These are phyloP conservation scores for Serendipita vermifera DNA, from an alignment of 768 basidiomycete genomes.

Conservation along the genomic window DNA sequence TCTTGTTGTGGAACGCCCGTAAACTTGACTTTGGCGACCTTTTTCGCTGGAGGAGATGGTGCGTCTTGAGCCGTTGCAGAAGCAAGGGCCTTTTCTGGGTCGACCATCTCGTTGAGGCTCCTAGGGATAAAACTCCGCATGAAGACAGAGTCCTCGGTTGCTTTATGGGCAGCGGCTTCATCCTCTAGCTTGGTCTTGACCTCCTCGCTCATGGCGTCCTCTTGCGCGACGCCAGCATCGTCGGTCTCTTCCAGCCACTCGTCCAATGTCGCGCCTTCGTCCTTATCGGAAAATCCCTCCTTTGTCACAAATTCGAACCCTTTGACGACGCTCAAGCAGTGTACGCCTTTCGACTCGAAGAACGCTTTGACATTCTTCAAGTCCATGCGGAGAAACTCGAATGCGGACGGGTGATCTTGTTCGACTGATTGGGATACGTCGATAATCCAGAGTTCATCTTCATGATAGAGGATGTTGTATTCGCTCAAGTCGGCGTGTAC, in stretches of 20 bases:
- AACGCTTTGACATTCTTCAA: slow-evolving; percentile 89
- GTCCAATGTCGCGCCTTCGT: slow-evolving; percentile 24
- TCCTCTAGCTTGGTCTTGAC: slow-evolving; percentile 14
- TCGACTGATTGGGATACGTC: slow-evolving; percentile 99
- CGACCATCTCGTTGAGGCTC: slow-evolving; percentile 80
- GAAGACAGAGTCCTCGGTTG: slow-evolving; percentile 82
- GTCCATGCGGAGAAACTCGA: slow-evolving; percentile 89
- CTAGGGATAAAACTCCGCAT: slow-evolving; percentile 86
- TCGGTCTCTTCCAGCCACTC: slow-evolving; percentile 35
- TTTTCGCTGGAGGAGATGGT: slow-evolving; percentile 7
- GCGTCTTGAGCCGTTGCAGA: slow-evolving; percentile 26
- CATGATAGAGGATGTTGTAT: slow-evolving; percentile 90
- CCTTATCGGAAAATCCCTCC: slow-evolving; percentile 25
- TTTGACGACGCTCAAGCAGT: slow-evolving; percentile 60
- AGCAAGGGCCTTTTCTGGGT: slow-evolving; percentile 80
- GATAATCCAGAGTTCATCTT: slow-evolving; percentile 73
- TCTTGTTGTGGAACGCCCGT: neutral
- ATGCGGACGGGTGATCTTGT: slow-evolving; percentile 92
- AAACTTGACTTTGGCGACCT: slow-evolving; percentile 9
- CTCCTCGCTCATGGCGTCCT: slow-evolving; percentile 14
- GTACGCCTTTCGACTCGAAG: slow-evolving; percentile 64
- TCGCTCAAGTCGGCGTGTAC: slow-evolving; percentile 98
- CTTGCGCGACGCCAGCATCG: slow-evolving; percentile 17
- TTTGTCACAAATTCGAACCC: slow-evolving; percentile 83
- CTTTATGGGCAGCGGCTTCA: slow-evolving; percentile 19